Percentiles rank a stretch among this genome's conserved stretches.
phyloP scores from a whole-genome alignment of 176 grass and related monocot species.

The Dendrocalamus sinicus region DNA sequence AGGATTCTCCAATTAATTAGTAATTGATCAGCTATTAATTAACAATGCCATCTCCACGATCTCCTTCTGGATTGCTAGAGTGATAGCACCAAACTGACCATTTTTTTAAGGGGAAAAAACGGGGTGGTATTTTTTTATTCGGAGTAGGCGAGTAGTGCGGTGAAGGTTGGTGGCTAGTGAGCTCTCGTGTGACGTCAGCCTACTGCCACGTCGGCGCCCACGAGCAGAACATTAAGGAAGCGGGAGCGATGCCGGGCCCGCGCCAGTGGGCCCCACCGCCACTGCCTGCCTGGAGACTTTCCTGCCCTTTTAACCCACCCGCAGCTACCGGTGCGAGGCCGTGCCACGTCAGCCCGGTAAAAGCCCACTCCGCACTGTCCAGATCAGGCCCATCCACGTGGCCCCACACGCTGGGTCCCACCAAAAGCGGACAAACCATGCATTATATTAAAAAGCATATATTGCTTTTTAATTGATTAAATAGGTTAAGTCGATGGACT shows the following conservation, averaged over 20 bases:
- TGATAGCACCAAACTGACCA: conserved; percentile 17
- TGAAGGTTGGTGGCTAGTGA: conserved; percentile 67
- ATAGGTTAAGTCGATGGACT: background rate
- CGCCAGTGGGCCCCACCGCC: background rate
- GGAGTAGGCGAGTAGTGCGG: conserved; percentile 51
- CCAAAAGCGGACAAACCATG: conserved; percentile 40
- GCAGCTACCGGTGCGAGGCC: conserved; percentile 33
- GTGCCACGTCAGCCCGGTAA: conserved; percentile 57
- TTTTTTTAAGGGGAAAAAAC: background rate
- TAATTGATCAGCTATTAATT: background rate
- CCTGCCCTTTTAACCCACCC: conserved; percentile 52
- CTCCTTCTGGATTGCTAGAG: background rate
- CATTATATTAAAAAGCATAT: background rate
- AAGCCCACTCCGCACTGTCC: conserved; percentile 34
- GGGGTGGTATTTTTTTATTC: conserved; percentile 1
- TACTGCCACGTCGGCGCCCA: conserved; percentile 64
- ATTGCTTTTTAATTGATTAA: background rate
- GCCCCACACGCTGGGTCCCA: background rate
- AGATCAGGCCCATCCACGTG: conserved; percentile 52
- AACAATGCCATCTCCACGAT: background rate
- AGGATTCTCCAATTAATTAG: background rate
- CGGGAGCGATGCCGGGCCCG: conserved; percentile 32
- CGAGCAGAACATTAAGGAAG: conserved; percentile 50
- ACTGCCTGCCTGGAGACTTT: conserved; percentile 49
- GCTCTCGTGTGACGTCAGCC: conserved; percentile 44